phyloP scores from a whole-genome alignment of 768 basidiomycete species.

The Pholiota molesta region DNA sequence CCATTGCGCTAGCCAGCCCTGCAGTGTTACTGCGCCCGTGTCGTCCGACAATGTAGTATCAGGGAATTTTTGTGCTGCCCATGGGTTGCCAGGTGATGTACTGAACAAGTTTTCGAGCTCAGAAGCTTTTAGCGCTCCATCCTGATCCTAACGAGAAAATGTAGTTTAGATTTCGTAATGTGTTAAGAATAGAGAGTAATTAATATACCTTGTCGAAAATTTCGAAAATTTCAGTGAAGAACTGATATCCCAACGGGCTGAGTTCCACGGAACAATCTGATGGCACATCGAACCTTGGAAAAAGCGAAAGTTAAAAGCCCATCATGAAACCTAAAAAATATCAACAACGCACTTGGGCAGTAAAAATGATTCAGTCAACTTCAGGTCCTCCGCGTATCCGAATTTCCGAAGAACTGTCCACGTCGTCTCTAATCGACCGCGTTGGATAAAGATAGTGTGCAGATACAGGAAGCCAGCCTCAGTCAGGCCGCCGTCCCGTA shows the following conservation, averaged over 20 bases:
- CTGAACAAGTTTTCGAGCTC: constrained; percentile 91
- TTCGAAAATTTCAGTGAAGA: constrained; percentile 96
- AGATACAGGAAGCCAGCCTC: constrained; percentile 93
- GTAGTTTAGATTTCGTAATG: neutral
- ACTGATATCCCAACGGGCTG: constrained; percentile 92
- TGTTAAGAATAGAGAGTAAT: neutral
- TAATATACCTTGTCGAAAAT: constrained; percentile 82
- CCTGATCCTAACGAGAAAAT: constrained; percentile 70
- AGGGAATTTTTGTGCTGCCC: constrained; percentile 89
- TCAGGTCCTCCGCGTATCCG: constrained; percentile 94
- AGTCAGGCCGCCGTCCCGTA: constrained; percentile 81
- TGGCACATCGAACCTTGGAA: constrained; percentile 85
- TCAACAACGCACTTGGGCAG: constrained; percentile 72
- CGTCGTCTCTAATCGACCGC: constrained; percentile 93
- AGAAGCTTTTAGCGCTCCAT: constrained; percentile 82
- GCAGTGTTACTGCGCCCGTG: constrained; percentile 88
- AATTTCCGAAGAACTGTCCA: constrained; percentile 96
- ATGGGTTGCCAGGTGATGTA: constrained; percentile 97
- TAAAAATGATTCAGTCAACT: constrained; percentile 85
- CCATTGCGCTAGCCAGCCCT: constrained; percentile 99
- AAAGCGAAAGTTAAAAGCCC: constrained; percentile 6
- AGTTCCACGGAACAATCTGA: constrained; percentile 95
- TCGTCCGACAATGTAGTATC: constrained; percentile 89
- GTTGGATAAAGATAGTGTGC: constrained; percentile 96
- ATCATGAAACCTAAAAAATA: constrained; percentile 8